These are phyloP conservation scores for Populus hybrid DNA, from an alignment of 441 rosid species.

Conservation along the genomic window DNA sequence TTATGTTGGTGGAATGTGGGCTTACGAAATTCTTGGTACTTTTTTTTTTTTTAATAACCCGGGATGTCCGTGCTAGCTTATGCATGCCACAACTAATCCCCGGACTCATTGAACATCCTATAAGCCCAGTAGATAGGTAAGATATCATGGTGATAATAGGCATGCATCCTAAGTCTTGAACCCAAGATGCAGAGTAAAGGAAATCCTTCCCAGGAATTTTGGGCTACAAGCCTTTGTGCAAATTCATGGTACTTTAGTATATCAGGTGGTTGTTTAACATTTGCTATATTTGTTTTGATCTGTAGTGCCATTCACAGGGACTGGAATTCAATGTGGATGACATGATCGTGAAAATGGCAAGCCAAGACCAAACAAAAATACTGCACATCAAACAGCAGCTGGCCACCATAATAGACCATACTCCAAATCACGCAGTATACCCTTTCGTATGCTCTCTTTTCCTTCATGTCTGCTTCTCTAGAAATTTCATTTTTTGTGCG, in stretches of 20 bases:
- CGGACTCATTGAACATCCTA: too few relatives aligned
- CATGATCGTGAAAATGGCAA: not conserved
- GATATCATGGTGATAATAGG: rapidly evolving
- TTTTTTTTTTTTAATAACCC: too few relatives aligned
- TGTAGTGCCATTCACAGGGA: not conserved
- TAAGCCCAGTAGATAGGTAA: too few relatives aligned
- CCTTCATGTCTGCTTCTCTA: not conserved
- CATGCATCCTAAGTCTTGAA: too few relatives aligned
- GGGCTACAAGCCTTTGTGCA: too few relatives aligned
- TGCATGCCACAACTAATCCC: too few relatives aligned
- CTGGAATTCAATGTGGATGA: not conserved
- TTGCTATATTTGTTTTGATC: not conserved
- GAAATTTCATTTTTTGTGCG: not conserved
- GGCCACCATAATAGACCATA: not conserved
- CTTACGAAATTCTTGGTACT: not conserved
- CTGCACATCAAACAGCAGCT: not conserved
- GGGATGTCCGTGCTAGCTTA: rapidly evolving
- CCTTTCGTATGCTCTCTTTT: slow-evolving; percentile 1
- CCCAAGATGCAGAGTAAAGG: too few relatives aligned
- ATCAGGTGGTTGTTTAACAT: not conserved
- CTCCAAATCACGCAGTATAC: slow-evolving; percentile 1
- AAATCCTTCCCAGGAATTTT: too few relatives aligned
- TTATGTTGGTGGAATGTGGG: not conserved
- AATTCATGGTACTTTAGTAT: not conserved
- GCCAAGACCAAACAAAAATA: not conserved